These are phyloP conservation scores for Fusarium brevicatenulatum DNA, from an alignment of 2,329 filamentous ascomycete species.

Conservation along the genomic window DNA sequence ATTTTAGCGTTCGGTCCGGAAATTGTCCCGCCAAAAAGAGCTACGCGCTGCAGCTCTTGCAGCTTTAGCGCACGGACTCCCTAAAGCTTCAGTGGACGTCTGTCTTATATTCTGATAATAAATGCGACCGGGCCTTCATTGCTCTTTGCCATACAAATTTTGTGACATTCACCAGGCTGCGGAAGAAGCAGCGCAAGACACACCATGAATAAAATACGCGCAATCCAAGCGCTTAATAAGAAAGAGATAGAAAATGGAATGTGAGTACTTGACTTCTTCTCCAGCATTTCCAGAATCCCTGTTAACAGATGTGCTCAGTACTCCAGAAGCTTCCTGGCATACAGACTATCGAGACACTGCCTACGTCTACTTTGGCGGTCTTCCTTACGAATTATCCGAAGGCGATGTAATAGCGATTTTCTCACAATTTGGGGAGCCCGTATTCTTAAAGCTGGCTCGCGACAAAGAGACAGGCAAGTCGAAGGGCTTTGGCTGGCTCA, in stretches of 20 bases:
- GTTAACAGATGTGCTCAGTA: constrained; percentile 58
- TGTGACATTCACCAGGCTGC: background rate
- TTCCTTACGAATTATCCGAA: constrained; percentile 92
- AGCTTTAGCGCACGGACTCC: constrained; percentile 29
- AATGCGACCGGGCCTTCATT: constrained; percentile 16
- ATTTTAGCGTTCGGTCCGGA: constrained; percentile 48
- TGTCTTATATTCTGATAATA: constrained; percentile 21
- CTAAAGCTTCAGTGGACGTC: constrained; percentile 28
- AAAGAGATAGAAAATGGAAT: constrained; percentile 90
- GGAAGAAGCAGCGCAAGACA: background rate
- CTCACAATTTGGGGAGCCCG: constrained; percentile 95
- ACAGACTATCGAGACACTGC: constrained; percentile 97
- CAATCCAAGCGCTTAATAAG: constrained; percentile 93
- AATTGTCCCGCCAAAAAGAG: constrained; percentile 48
- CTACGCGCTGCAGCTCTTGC: constrained; percentile 21
- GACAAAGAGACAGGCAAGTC: constrained; percentile 98
- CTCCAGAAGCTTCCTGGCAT: constrained; percentile 92
- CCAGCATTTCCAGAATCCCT: background rate
- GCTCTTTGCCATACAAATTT: background rate
- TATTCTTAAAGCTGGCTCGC: constrained; percentile 89
- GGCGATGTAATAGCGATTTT: constrained; percentile 97
- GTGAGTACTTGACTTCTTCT: constrained; percentile 58
- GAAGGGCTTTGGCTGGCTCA: constrained; percentile 93
- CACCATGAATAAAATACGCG: constrained; percentile 91
- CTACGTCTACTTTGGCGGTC: constrained; percentile 93